Conservation (phyloP, 441 rosid species). For the Raphanus hybrid region DNA sequence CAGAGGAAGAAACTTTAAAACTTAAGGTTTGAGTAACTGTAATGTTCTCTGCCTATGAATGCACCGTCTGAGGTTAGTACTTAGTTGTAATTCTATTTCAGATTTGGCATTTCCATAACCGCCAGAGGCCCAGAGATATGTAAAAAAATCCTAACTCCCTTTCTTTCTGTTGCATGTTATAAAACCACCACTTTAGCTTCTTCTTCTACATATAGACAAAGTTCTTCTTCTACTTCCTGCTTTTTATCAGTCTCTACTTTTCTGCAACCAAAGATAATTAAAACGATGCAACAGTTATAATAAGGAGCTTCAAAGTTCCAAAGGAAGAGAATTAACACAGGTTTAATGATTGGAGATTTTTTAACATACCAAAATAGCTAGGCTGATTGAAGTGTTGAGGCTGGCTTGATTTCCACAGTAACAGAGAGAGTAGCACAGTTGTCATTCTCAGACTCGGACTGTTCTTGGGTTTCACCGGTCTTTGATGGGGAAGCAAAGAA, state of each 20-base stretch:
- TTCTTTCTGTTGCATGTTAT: conserved; percentile 39
- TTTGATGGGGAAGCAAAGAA: conserved; percentile 64
- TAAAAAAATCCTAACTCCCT: conserved; percentile 36
- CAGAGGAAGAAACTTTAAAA: conserved; percentile 23
- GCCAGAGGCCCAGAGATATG: conserved; percentile 36
- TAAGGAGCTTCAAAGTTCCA: conserved; percentile 18
- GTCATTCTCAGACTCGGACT: conserved; percentile 41
- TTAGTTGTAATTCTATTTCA: conserved; percentile 42
- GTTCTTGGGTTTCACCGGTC: conserved; percentile 36
- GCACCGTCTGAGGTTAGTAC: conserved; percentile 44
- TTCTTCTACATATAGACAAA: conserved; percentile 41
- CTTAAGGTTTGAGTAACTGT: conserved; percentile 30
- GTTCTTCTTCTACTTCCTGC: conserved; percentile 32
- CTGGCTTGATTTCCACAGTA: conserved; percentile 27
- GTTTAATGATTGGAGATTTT: conserved; percentile 3
- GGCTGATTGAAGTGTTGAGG: conserved; percentile 37
- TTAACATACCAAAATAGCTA: conserved; percentile 33
- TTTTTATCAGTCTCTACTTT: conserved; percentile 40
- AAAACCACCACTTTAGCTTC: conserved; percentile 36
- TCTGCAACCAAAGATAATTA: conserved; percentile 35
- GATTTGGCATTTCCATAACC: conserved; percentile 30
- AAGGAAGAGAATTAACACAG: conserved; percentile 6
- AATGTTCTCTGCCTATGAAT: conserved; percentile 38
- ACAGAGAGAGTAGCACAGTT: conserved; percentile 30
- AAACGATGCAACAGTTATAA: not conserved